Base-by-base conservation (phyloP, 169 alveolate genomes). In the Eimeria praecox region DNA sequence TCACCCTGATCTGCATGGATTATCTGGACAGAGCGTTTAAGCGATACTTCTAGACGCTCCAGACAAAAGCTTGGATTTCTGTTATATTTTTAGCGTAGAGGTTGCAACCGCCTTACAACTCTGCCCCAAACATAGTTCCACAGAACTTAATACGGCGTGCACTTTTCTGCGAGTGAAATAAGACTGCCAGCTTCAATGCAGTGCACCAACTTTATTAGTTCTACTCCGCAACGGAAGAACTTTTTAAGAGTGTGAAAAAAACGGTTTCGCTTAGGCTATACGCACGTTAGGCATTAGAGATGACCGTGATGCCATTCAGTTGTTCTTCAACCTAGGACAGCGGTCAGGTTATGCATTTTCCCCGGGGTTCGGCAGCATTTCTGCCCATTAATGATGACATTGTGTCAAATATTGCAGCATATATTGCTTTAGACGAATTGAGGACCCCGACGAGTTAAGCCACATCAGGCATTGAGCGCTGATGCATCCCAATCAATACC, bases 1-100 rank as follows among this genome's bases (percentile, higher is more conserved):
- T 99, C 54, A 98, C 99, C 4, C 97, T 98, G 73, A 97, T 98
- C 22, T 90, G 98, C 62, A 94, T 98, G 97, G 99, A 99, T 83
- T 98, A 92, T 40, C 86, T 92, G 66, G 88, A 92, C 62, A 77
- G 69, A 64, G 56, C 66, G 75, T 62, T 86, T 75, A 92, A 44
- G 86, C 64, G 73, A 77, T 92, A 33, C 85, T n/a, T 77, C 52
- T 73, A 73, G 83, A 73, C 83, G 83, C 49, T 73, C 83, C 24
- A n/a, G 38, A 69, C 46, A 62, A 22, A 0, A 33, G 9, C 38
- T 73, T 12, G 83, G 33, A 40, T 38, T 16, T 69, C 24, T 69
- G 80, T 69, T 10, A 56, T 56, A 27, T 56, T 6, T 27, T 62
- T 33, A 38, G 27, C 14, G 12, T 62, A 27, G 73, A 62, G 33